phyloP scores from a whole-genome alignment of 2,329 filamentous ascomycete species.

The Diplodia sapinea region DNA sequence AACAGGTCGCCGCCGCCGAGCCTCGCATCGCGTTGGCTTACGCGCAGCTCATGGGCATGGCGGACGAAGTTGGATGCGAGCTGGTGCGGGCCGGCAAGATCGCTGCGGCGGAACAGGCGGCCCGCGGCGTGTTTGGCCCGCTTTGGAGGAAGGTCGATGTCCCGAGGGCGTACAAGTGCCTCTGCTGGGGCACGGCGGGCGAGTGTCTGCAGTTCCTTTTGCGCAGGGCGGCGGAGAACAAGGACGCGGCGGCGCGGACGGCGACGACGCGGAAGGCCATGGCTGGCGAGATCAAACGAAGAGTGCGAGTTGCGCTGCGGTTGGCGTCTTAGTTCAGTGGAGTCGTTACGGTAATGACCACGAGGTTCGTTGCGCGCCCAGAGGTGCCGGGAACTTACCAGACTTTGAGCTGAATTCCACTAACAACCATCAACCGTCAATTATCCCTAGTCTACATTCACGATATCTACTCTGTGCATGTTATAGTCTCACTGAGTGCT shows the following conservation, averaged over 20 bases:
- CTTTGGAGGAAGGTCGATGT: slow-evolving; percentile 38
- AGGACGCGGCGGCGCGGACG: slow-evolving; percentile 64
- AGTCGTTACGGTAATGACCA: too few species aligned
- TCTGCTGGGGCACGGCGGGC: slow-evolving; percentile 62
- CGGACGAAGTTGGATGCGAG: slow-evolving; percentile 79
- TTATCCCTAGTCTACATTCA: background rate
- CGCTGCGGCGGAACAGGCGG: slow-evolving; percentile 56
- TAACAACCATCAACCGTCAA: background rate
- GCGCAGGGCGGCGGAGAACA: slow-evolving; percentile 64
- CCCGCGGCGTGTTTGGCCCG: slow-evolving; percentile 57
- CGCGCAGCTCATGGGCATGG: slow-evolving; percentile 93
- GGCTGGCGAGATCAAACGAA: slow-evolving; percentile 52
- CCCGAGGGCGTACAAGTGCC: slow-evolving; percentile 52
- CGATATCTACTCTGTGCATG: too few species aligned
- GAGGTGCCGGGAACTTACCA: background rate
- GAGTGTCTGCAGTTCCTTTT: slow-evolving; percentile 82
- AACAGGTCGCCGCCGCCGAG: slow-evolving; percentile 51
- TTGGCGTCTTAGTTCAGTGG: background rate
- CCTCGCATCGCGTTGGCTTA: slow-evolving; percentile 57
- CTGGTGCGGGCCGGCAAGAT: slow-evolving; percentile 45
- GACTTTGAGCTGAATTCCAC: background rate
- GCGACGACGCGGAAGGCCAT: slow-evolving; percentile 59
- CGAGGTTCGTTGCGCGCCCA: too few species aligned
- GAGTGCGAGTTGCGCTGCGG: background rate
- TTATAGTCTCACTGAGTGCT: too few species aligned